Evolutionary conservation across 345 rosid species (phyloP), one percentile per base, ranked within the genome.

Genomic region (Murraya paniculata): DNA sequence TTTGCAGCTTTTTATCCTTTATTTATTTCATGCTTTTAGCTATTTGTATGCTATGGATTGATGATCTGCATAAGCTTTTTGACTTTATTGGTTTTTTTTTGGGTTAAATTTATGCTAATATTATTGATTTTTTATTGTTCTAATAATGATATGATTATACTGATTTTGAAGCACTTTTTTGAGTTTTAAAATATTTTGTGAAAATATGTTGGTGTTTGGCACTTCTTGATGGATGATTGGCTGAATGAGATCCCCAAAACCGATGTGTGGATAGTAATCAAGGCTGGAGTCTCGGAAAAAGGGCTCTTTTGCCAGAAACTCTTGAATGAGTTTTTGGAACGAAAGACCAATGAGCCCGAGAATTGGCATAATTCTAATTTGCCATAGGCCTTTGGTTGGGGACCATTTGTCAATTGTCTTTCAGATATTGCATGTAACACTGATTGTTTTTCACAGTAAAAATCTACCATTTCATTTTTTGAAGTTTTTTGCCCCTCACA

Each of bases 341-440:
- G 90, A 69, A 85, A 86, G 74, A 88, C 90, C 27, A 27, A 41
- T 61, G 89, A 87, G 88, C 89, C 79, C 38, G 88, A 87, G 91
- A 88, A 80, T 90, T 88, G 91, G 87, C 86, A 75, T 78, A 58
- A 6, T 18, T 22, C n/a, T 48, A 25, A 78, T 45, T 45, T 85
- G 93, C 85, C 88, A 87, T 86, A 87, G 89, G 93, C 93, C 90
- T 88, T 80, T 87, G 90, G 86, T 90, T 62, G 75, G 86, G 90
- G 78, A 41, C 75, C n/a, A 76, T 59, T 77, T 61, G n/a, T 83
- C 72, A 7, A 18, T 75, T 84, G 53, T 82, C 77, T 31, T 73
- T 68, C 41, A 39, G 64, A 79, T 9, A 4, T 31, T 78, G 78
- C 64, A 33, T 57, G 57, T 55, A 21, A 31, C 33, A 41, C 57